Conservation (phyloP, 1,284 basidiomycete species). For the Sanghuangporus baumii region DNA sequence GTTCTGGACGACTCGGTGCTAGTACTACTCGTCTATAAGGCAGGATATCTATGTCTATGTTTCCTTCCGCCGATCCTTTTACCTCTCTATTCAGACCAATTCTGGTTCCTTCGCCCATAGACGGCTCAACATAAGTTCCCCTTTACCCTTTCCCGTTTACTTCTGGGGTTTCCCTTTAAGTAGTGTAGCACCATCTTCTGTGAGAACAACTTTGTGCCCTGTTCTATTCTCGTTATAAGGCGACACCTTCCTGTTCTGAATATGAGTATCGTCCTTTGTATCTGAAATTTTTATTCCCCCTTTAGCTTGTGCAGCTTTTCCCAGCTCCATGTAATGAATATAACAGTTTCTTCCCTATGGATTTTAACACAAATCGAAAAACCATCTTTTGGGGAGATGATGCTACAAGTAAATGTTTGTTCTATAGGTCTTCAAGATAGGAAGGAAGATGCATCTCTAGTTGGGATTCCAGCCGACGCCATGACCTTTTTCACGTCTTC, state of each 20-base stretch:
- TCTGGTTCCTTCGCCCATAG: conserved; percentile 13
- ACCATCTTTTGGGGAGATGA: not conserved
- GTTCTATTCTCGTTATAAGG: not conserved
- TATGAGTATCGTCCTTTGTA: conserved; percentile 12
- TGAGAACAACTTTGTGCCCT: not conserved
- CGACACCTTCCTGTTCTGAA: conserved; percentile 4
- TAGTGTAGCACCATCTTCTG: not conserved
- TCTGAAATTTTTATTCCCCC: not conserved
- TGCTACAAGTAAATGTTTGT: not conserved
- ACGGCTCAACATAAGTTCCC: conserved; percentile 7
- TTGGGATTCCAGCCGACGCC: conserved; percentile 44
- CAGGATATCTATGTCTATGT: not conserved
- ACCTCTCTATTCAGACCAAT: not conserved
- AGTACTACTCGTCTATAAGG: not conserved
- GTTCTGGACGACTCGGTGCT: not conserved
- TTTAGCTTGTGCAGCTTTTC: not conserved
- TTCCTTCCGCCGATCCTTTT: conserved; percentile 10
- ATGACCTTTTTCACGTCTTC: conserved; percentile 64
- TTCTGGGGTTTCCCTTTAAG: conserved; percentile 2
- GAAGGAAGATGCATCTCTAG: not conserved
- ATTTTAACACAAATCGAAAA: not conserved
- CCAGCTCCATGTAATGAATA: not conserved
- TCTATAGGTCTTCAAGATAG: not conserved
- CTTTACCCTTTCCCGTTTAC: not conserved
- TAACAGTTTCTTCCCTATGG: not conserved